Percentiles rank a stretch among this genome's conserved stretches.
These are phyloP conservation scores for Centaurea solstitialis DNA, from an alignment of 129 eudicot genomes.

Conservation along the genomic window DNA sequence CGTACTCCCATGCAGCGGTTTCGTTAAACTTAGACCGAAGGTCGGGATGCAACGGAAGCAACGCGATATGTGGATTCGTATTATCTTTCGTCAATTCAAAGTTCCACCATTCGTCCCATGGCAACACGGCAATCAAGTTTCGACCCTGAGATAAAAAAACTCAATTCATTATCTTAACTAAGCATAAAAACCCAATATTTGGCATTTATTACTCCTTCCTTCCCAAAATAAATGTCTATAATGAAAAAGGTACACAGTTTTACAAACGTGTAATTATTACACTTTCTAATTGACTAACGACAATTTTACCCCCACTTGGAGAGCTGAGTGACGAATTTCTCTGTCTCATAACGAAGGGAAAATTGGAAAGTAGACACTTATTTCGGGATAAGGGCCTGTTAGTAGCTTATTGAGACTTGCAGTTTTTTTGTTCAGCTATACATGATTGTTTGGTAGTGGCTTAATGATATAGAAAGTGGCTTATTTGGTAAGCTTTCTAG, in stretches of 20 bases:
- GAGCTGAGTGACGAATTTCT: no score
- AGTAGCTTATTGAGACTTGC: no score
- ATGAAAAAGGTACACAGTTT: background rate
- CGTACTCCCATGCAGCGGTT: constrained; percentile 98
- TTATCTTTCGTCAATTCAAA: constrained; percentile 85
- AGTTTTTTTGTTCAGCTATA: no score
- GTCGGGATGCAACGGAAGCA: constrained; percentile 95
- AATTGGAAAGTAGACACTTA: background rate
- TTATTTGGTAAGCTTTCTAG: no score
- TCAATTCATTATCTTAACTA: background rate
- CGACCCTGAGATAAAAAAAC: constrained; percentile 57
- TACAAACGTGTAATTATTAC: background rate
- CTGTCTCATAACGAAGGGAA: background rate
- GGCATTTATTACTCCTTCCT: background rate
- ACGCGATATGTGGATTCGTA: constrained; percentile 87
- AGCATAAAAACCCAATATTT: background rate
- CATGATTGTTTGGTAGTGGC: no score
- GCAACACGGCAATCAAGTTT: constrained; percentile 72
- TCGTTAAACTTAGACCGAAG: constrained; percentile 78
- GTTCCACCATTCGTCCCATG: constrained; percentile 99
- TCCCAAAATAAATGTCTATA: background rate
- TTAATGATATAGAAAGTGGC: no score
- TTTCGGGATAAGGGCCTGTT: background rate
- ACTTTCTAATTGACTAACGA: background rate
- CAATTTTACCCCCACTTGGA: background rate